A percentile compares a stretch with the other conserved stretches of the same genome.
phyloP scores from a whole-genome alignment of 2,329 filamentous ascomycete species.

The Sarocladium oryzae region DNA sequence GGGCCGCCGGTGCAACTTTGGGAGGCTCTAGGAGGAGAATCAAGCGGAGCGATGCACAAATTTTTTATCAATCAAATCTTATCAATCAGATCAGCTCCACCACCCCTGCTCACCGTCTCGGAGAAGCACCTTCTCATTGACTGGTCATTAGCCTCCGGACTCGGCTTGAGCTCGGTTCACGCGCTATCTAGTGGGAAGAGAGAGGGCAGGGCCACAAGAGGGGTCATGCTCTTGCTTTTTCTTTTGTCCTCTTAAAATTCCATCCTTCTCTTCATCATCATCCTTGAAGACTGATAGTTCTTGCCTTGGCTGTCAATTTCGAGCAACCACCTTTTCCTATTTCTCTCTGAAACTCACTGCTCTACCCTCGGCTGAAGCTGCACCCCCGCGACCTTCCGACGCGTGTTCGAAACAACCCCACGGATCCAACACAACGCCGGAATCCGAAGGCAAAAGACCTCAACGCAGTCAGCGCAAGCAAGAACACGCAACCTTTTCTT shows the following conservation, averaged over 20 bases:
- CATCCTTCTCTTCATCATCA: background rate
- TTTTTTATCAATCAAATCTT: slow-evolving; percentile 42
- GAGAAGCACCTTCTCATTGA: background rate
- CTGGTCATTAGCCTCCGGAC: background rate
- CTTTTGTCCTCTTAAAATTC: slow-evolving; percentile 6
- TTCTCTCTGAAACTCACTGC: background rate
- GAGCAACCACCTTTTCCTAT: background rate
- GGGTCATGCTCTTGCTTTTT: slow-evolving; percentile 2
- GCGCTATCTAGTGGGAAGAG: slow-evolving; percentile 13
- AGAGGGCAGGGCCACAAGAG: background rate
- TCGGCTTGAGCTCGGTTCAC: slow-evolving; percentile 2
- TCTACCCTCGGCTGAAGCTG: background rate
- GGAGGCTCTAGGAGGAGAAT: background rate
- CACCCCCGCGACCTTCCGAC: background rate
- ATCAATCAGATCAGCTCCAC: slow-evolving; percentile 37
- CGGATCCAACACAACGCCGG: background rate
- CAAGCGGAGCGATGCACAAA: slow-evolving; percentile 13
- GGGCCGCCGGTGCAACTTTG: background rate
- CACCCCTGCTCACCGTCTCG: background rate
- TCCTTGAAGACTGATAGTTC: background rate
- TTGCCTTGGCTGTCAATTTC: background rate
- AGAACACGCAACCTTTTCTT: no score
- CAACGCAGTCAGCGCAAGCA: background rate
- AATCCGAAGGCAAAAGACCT: background rate
- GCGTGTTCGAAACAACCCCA: background rate